Base-by-base conservation (phyloP, 495 filamentous ascomycete genomes). In the Podospora anserina region DNA sequence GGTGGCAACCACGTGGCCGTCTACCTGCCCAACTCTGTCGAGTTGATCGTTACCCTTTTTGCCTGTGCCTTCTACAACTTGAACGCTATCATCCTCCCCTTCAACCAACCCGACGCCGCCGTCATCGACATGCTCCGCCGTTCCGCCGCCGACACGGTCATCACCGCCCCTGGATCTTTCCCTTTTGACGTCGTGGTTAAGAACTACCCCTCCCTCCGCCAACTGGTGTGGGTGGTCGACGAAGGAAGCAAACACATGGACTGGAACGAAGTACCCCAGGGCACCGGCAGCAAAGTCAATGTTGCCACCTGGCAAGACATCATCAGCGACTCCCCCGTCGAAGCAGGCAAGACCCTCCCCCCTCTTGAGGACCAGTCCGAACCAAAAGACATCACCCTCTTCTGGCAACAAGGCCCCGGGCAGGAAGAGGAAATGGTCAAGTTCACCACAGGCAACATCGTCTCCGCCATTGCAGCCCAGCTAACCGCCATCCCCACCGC, bases 171-270 rank as follows among this genome's bases (percentile, higher is more conserved):
- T 5, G 95, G 95, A n/a, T 87, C 91, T 18, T 84, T 98, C 65
- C 92, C 96, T 32, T 86, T 98, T 28, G 87, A 91, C 66, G 79
- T 86, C 34, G 84, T 96, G 19, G 84, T 87, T 16, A 87, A 88
- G 71, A 83, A 80, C 66, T 91, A 90, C 75, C 81, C 87, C 13
- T 84, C 87, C 61, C 82, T 98, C 9, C 88, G 90, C 66, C 88
- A 93, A 65, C 86, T 97, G 16, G 84, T 97, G 67, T 98, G 93
- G 92, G 94, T 97, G 3, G 96, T 95, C 6, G 95, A 97, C 72
- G 84, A 91, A 73, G 92, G 92, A 39, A 97, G 91, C 79, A 86
- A 88, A 69, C 95, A 99, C 75, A 92, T 98, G 85, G 94, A 96
- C 79, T 89, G 87, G 86, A 85, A 93, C 75, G 91, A 92, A 71